Base-by-base conservation (phyloP, 805 yeast genomes). In the Cyberlindnera veronae region DNA sequence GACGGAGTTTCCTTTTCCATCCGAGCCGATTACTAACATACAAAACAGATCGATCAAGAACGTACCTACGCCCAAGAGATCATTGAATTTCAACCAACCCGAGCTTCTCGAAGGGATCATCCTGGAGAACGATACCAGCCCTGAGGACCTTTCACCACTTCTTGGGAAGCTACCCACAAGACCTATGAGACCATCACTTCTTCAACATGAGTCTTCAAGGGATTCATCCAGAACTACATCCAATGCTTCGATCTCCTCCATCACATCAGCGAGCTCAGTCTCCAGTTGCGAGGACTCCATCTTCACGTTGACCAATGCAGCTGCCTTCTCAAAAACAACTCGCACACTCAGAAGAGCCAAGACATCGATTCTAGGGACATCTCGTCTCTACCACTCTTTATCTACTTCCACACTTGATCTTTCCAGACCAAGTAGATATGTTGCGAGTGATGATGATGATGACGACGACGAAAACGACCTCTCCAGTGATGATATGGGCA, bases 231-330 rank as follows among this genome's bases (percentile, higher is more conserved):
- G 56, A 16, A 46, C 60, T 3, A 45, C 54, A 1, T 54, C 60
- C 3, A 48, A 40, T 17, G 42, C 54, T 9, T 53, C 58, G 8
- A 50, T 49, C 15, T 45, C 57, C 5, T 51, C 57, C 1, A 32
- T 46, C 8, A 45, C 45, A 10, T 55, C 61, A 10, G 19, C 46
- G 21, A 47, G 53, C 19, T 55, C 61, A 4, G 22, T 50, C 28
- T 54, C 60, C 11, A 48, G 57, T 22, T 34, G 40, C 4, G 57
- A 50, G 5, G 47, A 53, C 8, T 20, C 37, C 6, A 19, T 29
- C 13, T 36, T 27, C 20, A 18, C 47, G 8, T 29, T 41, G 15
- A 29, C 35, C 31, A 23, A 47, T 21, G 18, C 34, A 5, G 18
- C 43, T 14, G 18, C 41, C 14, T 32, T 36, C 32, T 27, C 38